phyloP scores from a whole-genome alignment of 345 rosid species.

The Moricandia moricandioides region DNA sequence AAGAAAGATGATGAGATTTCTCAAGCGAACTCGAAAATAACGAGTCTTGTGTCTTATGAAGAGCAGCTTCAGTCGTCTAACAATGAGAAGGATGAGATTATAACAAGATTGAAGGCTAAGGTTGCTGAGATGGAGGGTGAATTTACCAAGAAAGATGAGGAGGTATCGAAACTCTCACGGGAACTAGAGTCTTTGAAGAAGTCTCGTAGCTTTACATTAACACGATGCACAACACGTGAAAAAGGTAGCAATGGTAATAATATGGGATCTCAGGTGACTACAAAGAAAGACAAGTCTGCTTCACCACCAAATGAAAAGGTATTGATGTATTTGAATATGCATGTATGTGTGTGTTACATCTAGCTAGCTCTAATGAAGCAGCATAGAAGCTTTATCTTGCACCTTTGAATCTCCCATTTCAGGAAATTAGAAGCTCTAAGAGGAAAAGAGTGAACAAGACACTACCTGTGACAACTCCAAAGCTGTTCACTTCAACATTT shows the following conservation, averaged over 20 bases:
- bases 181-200: conserved; percentile 54
- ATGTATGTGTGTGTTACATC: not conserved
- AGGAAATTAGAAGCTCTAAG: conserved; percentile 59
- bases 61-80: conserved; percentile 61
- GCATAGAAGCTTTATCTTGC: not conserved
- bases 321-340: conserved; percentile 17
- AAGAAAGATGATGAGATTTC: conserved; percentile 54
- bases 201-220: conserved; percentile 43
- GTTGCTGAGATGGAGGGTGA: conserved; percentile 42
- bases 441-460: conserved; percentile 49
- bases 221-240: conserved; percentile 34
- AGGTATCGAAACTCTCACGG: conserved; percentile 44
- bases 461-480: conserved; percentile 46
- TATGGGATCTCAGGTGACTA: conserved; percentile 29
- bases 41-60: conserved; percentile 48
- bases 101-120: conserved; percentile 46
- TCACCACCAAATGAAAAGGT: conserved; percentile 50
- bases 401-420: conserved; percentile 10
- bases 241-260: conserved; percentile 22
- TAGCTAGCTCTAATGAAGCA: not conserved
- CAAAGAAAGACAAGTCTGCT: conserved; percentile 41
- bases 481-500: conserved; percentile 64
- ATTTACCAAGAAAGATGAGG: conserved; percentile 38
- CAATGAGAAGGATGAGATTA: conserved; percentile 56
- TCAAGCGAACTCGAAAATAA: conserved; percentile 57